Percentiles rank a stretch among this genome's conserved stretches.
Evolutionary conservation across 306 rosid genomes (phyloP).

Genomic region (Cucumis melo): DNA sequence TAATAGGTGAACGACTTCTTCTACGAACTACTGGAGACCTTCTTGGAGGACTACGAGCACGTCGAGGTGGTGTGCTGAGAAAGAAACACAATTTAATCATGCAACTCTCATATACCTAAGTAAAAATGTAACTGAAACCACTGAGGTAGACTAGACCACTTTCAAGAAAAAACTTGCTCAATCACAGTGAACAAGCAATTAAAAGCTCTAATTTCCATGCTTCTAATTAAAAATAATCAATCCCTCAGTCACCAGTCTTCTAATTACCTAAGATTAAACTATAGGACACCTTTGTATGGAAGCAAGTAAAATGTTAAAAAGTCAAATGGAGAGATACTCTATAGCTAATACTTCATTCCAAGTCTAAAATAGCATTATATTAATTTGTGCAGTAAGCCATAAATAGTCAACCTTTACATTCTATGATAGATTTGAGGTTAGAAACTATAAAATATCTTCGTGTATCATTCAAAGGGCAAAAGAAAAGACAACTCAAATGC

Average conservation of each 20-base stretch:
- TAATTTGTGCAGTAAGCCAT: neutral
- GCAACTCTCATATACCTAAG: neutral
- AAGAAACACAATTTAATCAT: constrained; percentile 5
- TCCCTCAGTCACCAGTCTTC: neutral
- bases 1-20: constrained; percentile 81
- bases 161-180: neutral
- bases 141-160: neutral
- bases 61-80: constrained; percentile 68
- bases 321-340: neutral
- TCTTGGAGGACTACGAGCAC: constrained; percentile 92
- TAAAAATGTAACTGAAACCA: neutral
- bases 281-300: neutral
- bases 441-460: neutral
- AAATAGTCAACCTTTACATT: neutral
- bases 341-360: neutral
- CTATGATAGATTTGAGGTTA: neutral
- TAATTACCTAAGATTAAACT: neutral
- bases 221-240: neutral
- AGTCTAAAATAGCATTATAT: neutral
- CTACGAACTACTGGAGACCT: constrained; percentile 81
- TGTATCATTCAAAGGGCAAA: neutral
- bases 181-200: neutral
- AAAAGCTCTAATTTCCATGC: neutral
- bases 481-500: neutral
- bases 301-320: neutral